These are phyloP conservation scores for Rhizoctonia solani DNA, from an alignment of 1,284 basidiomycete species.

Conservation along the genomic window DNA sequence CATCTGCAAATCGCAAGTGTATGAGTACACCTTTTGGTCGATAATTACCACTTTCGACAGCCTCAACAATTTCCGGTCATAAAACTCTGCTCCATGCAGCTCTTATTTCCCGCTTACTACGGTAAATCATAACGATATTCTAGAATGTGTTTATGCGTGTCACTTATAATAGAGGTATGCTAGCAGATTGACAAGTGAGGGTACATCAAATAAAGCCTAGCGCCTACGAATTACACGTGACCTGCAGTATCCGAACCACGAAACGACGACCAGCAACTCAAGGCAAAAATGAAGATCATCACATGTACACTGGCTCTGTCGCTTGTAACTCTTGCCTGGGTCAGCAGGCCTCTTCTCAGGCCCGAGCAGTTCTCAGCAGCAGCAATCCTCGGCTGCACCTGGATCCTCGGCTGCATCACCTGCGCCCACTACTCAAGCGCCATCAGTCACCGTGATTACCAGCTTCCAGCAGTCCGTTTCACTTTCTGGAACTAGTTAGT, in stretches of 20 bases:
- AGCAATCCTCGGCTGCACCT: neutral
- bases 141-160: no score
- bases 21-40: no score
- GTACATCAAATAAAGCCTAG: no score
- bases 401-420: neutral
- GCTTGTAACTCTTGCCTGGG: neutral
- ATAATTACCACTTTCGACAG: no score
- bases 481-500: slow-evolving; percentile 9
- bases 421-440: slow-evolving; percentile 3
- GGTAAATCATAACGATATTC: no score
- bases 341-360: neutral
- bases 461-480: slow-evolving; percentile 1
- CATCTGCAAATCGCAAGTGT: no score
- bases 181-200: no score
- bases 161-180: no score
- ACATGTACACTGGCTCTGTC: slow-evolving; percentile 11
- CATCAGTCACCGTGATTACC: neutral
- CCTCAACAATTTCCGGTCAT: no score
- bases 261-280: neutral
- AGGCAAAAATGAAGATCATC: slow-evolving; percentile 1
- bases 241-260: neutral
- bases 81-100: no score
- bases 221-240: neutral
- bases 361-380: neutral
- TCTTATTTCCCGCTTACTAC: no score